Base-by-base conservation (phyloP, 495 filamentous ascomycete genomes). In the Xylaria flabelliformis region DNA sequence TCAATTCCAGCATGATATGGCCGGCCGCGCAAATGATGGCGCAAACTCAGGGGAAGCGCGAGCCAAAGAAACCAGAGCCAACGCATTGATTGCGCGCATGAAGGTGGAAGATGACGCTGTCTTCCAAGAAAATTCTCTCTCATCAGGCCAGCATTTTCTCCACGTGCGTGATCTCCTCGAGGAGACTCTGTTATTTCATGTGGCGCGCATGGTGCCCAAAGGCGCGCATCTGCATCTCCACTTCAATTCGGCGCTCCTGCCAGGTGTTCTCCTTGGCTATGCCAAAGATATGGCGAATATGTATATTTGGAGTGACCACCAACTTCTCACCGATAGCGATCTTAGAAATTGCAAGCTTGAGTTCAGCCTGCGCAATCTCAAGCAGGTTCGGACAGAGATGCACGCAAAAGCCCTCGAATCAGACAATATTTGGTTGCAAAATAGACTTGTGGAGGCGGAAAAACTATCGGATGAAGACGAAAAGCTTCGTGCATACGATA, bases 141-240 rank as follows among this genome's bases (percentile, higher is more conserved):
- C 39, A 5, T 55, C 70, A 39, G 17, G 29, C 24, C 48, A 58
- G 13, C 70, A 72, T 41, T 72, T 66, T n/a, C 41, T 59, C 10
- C 50, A 72, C 12, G 39, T 64, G 3, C 50, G 53, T 12, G 41
- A 61, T 36, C 7, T 39, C 41, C n/a, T 72, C 0, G 78, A 84
- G 62, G 41, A 82, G 51, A 87, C 86, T 4, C 64, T 74, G 63
- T 70, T 89, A 44, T 80, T 86, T 51, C 74, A 76, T 29, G 76
- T 84, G 10, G 81, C 82, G 46, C 80, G 75, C 26, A 58, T 67
- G 71, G 82, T 87, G 81, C 87, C 87, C 48, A 89, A 89, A 68
- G 87, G 85, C 36, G 82, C 84, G 32, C 87, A 89, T 70, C 80
- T 89, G 10, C 87, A 89, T 76, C 82, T 88, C 42, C 87, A 89